These are phyloP conservation scores for Russula sp. DNA, from an alignment of 768 basidiomycete genomes.

Conservation along the genomic window DNA sequence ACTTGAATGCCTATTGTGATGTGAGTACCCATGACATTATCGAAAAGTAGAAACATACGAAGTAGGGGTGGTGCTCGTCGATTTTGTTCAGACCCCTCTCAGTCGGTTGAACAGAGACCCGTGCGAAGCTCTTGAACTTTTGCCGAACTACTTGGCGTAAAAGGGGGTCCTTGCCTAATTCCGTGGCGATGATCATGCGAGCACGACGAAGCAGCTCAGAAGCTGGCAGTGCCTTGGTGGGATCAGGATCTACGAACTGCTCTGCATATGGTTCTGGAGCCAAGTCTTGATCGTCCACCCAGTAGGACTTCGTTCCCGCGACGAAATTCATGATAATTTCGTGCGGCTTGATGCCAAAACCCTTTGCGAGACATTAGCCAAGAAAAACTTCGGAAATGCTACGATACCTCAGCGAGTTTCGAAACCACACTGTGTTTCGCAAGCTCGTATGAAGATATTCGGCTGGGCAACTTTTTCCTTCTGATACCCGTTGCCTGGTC, in stretches of 20 bases:
- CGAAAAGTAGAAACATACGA: constrained; percentile 40
- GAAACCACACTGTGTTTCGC: constrained; percentile 74
- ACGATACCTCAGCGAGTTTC: constrained; percentile 68
- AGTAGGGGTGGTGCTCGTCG: constrained; percentile 66
- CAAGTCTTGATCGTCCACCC: constrained; percentile 76
- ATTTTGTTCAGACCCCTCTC: constrained; percentile 79
- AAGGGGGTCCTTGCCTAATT: constrained; percentile 89
- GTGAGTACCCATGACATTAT: not conserved
- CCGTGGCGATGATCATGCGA: constrained; percentile 79
- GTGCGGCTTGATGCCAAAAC: constrained; percentile 76
- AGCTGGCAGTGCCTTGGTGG: constrained; percentile 46
- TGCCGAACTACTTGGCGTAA: constrained; percentile 74
- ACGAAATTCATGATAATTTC: constrained; percentile 84
- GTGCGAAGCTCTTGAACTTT: constrained; percentile 66
- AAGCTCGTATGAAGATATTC: constrained; percentile 77
- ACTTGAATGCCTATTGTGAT: constrained; percentile 81
- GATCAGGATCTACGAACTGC: constrained; percentile 72
- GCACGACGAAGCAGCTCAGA: constrained; percentile 70
- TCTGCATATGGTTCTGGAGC: constrained; percentile 80
- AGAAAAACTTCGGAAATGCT: constrained; percentile 6
- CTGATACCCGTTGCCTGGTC: constrained; percentile 44
- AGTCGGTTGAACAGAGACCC: constrained; percentile 77
- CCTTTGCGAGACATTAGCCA: constrained; percentile 38
- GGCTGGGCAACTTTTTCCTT: constrained; percentile 77
- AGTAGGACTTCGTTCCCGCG: constrained; percentile 51